Evolutionary conservation across 2,329 filamentous ascomycete species (phyloP), one percentile per base, ranked within the genome.

Genomic region (Ceratocystis destructans): DNA sequence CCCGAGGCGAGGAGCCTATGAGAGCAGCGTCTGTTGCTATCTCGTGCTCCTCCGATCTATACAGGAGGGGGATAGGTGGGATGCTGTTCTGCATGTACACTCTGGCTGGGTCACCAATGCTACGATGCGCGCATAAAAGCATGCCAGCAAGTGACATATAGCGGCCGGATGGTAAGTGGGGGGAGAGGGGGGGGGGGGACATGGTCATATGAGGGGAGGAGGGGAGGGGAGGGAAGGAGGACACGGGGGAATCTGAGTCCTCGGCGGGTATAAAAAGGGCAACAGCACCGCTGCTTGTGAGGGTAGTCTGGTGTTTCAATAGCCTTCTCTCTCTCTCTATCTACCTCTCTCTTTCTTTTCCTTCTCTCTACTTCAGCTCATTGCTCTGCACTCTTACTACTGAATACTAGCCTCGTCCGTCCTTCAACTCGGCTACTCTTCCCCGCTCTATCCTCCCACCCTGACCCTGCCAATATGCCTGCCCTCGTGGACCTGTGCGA

Each of bases 401-500:
- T 37, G 37, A 10, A 12, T 37, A 4, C 3, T 37, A 37, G 10
- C 10, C 37, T 37, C 3, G 37, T 8, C 37, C 37, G 10, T 10
- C 37, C 37, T 37, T 37, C 8, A 3, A 37, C 37, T 37, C 37
- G 3, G 37, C 10, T 37, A 10, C n/a, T 48, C 45, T 17, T 48
- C 45, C 15, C 17, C 17, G 45, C 22, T 12, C 50, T 8, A 55
- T 12, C 12, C 22, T 50, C 46, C 5, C 10, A 10, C 20, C 50
- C 12, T 22, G 6, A 15, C 20, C 6, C 20, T 31, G 15, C 73
- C 72, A 77, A 68, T 70, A 79, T 79, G 77, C 72, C 72, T 72
- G 76, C 73, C 71, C 79, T 76, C 70, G 76, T 76, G 71, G 78
- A 77, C 69, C 70, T 75, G 70, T 70, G 73, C 64, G 74, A 76